Base-by-base conservation (phyloP, 495 filamentous ascomycete species). In the Barbatosphaeria neglecta region DNA sequence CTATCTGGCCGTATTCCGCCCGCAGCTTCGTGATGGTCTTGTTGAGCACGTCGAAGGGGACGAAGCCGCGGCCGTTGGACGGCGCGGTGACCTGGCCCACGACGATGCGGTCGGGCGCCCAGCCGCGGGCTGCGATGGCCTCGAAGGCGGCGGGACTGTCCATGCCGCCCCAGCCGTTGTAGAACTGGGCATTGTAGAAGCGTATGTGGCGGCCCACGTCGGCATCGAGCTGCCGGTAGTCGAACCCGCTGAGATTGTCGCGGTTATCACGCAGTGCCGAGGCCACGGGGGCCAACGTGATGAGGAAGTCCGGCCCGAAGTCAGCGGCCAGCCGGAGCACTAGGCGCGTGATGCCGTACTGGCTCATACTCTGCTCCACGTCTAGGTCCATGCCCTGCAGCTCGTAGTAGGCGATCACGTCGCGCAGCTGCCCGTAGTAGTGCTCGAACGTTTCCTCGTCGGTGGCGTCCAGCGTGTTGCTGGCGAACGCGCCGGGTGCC, bases 121-220 rank as follows among this genome's bases (percentile, higher is more conserved):
- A 89, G 4, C 84, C 83, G 24, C 65, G 61, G 3, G 65, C 49
- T n/a, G 90, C 60, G 44, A 86, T 78, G 33, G 67, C 59, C 42
- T 84, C 77, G 52, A 82, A 88, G 59, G 75, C 72, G n/a, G 63
- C 54, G 0, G 79, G 72, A 50, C 69, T 72, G 11, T 69, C 68
- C 20, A 85, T 68, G 22, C 68, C 68, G 13, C 86, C 87, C 75
- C 83, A 93, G 2, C 84, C 84, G 53, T 82, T 85, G 56, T 93
- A 93, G 56, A 92, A 92, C 57, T 92, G 87, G 13, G 78, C 66
- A 49, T 92, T 92, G 54, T 92, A 92, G 78, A 86, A 93, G 16
- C 64, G 69, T 31, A 90, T 82, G 62, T 68, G 19, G 57, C 17
- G 4, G 6, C 61, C 59, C 1, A 19, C 46, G 15, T 15, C 20